Evolutionary conservation across 2,329 filamentous ascomycete species (phyloP), one percentile per base, ranked within the genome.

Genomic region (Tolypocladium endophyticum): DNA sequence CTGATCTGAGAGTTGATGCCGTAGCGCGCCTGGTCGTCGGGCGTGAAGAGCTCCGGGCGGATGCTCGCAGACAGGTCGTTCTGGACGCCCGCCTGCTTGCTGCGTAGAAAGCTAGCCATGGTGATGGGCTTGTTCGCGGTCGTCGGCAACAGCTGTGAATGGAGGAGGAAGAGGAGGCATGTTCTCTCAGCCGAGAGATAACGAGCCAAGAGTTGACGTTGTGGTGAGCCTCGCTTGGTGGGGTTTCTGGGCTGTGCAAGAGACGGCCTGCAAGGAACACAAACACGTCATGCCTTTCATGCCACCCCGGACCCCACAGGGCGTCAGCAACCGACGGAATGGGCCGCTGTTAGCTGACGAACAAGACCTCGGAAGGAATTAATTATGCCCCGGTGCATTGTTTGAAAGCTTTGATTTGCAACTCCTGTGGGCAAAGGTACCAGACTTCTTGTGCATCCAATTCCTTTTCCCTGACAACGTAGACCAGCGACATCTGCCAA

Each of bases 71-170:
- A 96, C 65, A 99, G 82, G 76, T 97, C 94, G 75, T 88, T 90
- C 72, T 92, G 88, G 67, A 99, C 88, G 69, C 94, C 94, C 60
- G 91, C 85, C 81, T 97, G 94, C 81, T 96, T 97, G 67, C 90
- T 89, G 72, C 94, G 83, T 63, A 99, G 78, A 72, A 97, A 93
- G 68, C 89, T 85, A 59, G 92, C 86, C 92, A 97, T 97, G 56
- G 61, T 70, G 64, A 57, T 58, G n/a, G 14, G 53, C 18, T 23
- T n/a, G 30, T 14, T 35, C 50, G 30, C 30, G 30, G 50, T 53
- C 1, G 18, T 23, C 18, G 50, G 30, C 11, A 14, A 30, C 20
- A 30, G 30, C 20, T 53, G 28, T 20, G 3, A 11, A 23, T 39
- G n/a, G 7, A 64, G 64, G 61, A 56, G 63, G 33, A 62, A 56